Base-by-base conservation (phyloP, 495 filamentous ascomycete species). In the Letharia columbiana region DNA sequence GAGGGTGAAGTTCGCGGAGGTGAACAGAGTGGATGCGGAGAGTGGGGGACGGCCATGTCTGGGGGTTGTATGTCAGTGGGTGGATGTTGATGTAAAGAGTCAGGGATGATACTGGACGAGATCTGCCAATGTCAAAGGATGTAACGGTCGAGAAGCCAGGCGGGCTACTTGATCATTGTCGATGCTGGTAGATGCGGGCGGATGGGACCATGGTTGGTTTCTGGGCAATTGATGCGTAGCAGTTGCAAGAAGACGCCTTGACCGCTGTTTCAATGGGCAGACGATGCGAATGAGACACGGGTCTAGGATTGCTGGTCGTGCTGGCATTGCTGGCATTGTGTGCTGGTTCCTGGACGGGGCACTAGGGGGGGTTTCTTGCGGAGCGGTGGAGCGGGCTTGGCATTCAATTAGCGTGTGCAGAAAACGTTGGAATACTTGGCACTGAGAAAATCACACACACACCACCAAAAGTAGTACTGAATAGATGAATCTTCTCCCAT, bases 1-100 rank as follows among this genome's bases (percentile, higher is more conserved):
- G 60, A 96, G 89, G 42, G 94, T 94, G 80, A 96, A 96, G 76
- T 96, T 96, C 60, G 94, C 94, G 6, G 91, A 96, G 50, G 86
- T 83, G 67, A 96, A 85, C 44, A 98, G 85, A 6, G 89, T 87
- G 39, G 89, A 80, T 50, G 85, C 83, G 3, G 89, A 88, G 62
- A 98, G 84, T 0, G 94, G 94, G 44, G 94, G 93, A 8, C 90
- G 91, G 56, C 94, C 94, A 77, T 95, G 89, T 77, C 91, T 95
- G 67, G 12, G 28, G 28, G 3, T 35, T 23, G 33, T 64, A 33
- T 56, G 65, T 52, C 44, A 65, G 54, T 66, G 60, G 68, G 67
- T 42, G 33, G 60, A 18, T 28, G 42, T 28, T 28, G n/a, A 58
- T 10, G 3, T 47, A 20, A 9, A 40, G n/a, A 11, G 9, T 33